phyloP scores from a whole-genome alignment of 768 basidiomycete species.

The Termitomyces eurrhizus region DNA sequence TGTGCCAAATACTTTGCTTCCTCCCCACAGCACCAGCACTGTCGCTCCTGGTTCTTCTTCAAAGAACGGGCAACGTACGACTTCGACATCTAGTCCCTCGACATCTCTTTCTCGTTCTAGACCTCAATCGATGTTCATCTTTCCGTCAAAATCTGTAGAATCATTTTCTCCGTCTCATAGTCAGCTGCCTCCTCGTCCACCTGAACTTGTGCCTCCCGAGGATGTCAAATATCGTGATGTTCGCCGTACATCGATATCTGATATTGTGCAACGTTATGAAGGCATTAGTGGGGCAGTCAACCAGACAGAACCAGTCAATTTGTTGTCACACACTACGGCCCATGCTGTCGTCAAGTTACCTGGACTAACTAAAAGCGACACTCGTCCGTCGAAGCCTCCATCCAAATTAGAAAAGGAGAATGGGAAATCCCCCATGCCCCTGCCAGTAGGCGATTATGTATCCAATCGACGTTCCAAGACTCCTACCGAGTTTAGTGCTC shows the following conservation, averaged over 20 bases:
- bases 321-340: conserved; percentile 28
- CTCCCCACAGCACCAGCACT: background rate
- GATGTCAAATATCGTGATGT: conserved; percentile 36
- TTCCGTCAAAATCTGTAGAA: conserved; percentile 52
- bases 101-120: conserved; percentile 47
- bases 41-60: background rate
- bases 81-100: conserved; percentile 14
- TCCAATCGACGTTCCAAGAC: conserved; percentile 9
- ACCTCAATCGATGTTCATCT: conserved; percentile 80
- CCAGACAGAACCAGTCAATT: conserved; percentile 19
- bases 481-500: conserved; percentile 1
- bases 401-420: conserved; percentile 9
- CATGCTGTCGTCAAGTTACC: conserved; percentile 15
- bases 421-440: background rate
- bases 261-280: conserved; percentile 84
- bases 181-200: conserved; percentile 22
- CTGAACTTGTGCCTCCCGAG: conserved; percentile 43
- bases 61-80: background rate
- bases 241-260: conserved; percentile 76
- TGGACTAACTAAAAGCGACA: conserved; percentile 8
- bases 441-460: conserved; percentile 6
- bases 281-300: conserved; percentile 46
- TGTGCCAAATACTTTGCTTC: conserved; percentile 10
- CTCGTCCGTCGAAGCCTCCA: conserved; percentile 10
- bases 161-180: conserved; percentile 19